phyloP scores from a whole-genome alignment of 23 red algal species.

The Chondrus crispus region DNA sequence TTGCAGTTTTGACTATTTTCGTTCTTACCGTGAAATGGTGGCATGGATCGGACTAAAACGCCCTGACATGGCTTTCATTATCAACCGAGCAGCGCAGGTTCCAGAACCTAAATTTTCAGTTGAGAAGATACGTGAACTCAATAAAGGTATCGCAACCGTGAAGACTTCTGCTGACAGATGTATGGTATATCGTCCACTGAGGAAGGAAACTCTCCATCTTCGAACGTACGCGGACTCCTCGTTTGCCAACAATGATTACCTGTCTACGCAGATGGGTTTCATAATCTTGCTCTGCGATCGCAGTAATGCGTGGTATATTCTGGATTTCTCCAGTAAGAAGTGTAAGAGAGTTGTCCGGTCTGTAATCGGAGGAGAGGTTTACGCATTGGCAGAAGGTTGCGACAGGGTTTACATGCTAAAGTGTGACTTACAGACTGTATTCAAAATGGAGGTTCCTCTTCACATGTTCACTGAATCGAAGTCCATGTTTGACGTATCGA shows the following conservation, averaged over 20 bases:
- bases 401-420: neutral
- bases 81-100: neutral
- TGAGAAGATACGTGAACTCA: neutral
- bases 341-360: neutral
- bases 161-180: neutral
- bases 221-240: neutral
- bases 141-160: neutral
- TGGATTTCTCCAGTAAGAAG: neutral
- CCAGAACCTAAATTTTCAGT: neutral
- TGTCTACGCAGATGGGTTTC: neutral
- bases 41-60: neutral
- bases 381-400: slow-evolving; percentile 10
- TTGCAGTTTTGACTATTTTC: neutral
- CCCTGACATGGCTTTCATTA: neutral
- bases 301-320: neutral
- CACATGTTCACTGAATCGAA: neutral
- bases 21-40: neutral
- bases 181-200: neutral
- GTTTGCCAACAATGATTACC: neutral
- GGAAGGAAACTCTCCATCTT: neutral
- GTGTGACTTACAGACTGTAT: neutral
- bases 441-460: neutral
- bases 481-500: neutral
- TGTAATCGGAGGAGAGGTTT: neutral
- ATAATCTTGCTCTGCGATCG: neutral